These are phyloP conservation scores for Kuraishia hungarica DNA, from an alignment of 805 yeast genomes.

Conservation along the genomic window DNA sequence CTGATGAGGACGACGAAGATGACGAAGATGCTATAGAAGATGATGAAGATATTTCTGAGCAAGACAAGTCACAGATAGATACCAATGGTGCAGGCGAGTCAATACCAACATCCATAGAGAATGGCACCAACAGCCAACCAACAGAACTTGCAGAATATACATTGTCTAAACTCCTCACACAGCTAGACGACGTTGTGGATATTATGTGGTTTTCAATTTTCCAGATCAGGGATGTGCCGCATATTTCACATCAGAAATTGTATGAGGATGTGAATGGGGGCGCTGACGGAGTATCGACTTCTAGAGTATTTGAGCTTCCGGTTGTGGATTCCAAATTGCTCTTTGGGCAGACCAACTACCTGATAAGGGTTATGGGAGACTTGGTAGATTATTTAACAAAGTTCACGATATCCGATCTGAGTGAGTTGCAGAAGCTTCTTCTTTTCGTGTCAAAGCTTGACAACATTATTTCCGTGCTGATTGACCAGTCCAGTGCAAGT, in stretches of 20 bases:
- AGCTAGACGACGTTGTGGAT: slow-evolving; percentile 39
- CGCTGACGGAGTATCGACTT: not conserved
- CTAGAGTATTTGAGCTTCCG: slow-evolving; percentile 1
- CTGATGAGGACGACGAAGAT: slow-evolving; percentile 14
- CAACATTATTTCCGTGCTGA: slow-evolving; percentile 18
- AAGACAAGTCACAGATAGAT: not conserved
- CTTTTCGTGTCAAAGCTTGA: slow-evolving; percentile 18
- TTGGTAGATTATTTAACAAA: slow-evolving; percentile 50
- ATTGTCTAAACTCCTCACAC: slow-evolving; percentile 29
- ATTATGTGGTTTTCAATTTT: slow-evolving; percentile 56
- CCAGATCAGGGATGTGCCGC: slow-evolving; percentile 19
- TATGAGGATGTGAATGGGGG: not conserved
- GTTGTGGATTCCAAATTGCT: slow-evolving; percentile 9
- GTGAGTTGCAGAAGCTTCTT: slow-evolving; percentile 15
- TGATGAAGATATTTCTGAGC: slow-evolving; percentile 3
- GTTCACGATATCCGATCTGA: slow-evolving; percentile 14
- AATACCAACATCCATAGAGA: slow-evolving; percentile 1
- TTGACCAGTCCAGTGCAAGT: slow-evolving; percentile 14
- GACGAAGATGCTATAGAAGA: slow-evolving; percentile 10
- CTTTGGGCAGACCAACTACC: slow-evolving; percentile 59
- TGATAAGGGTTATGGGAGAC: slow-evolving; percentile 59
- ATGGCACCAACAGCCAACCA: not conserved
- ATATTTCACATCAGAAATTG: slow-evolving; percentile 15
- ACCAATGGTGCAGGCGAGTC: not conserved
- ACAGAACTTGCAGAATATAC: slow-evolving; percentile 3